These are phyloP conservation scores for Gracilaria caudata DNA, from an alignment of 23 red algal genomes.

Conservation along the genomic window DNA sequence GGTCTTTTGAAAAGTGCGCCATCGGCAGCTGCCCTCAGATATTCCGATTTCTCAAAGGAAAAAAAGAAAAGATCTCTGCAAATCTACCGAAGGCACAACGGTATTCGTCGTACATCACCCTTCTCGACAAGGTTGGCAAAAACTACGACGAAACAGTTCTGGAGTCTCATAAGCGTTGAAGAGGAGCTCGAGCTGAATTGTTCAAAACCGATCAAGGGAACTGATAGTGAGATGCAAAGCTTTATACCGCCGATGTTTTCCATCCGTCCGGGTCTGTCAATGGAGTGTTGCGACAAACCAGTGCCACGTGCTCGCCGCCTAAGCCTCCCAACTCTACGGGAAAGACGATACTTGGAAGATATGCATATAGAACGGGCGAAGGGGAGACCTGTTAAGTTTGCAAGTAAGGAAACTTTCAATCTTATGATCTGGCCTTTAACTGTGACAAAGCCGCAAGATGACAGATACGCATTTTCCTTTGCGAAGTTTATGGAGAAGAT, in stretches of 20 bases:
- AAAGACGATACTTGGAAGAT: slow-evolving; percentile 43
- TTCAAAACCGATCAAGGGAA: neutral
- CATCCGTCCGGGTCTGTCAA: no score
- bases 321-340: slow-evolving; percentile 65
- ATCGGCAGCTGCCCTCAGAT: no score
- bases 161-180: neutral
- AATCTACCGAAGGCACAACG: no score
- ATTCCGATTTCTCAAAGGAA: no score
- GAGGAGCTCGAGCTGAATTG: neutral
- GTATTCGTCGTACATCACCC: no score
- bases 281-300: slow-evolving; percentile 2
- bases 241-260: slow-evolving; percentile 7
- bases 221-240: slow-evolving; percentile 3
- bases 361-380: slow-evolving; percentile 31
- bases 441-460: slow-evolving; percentile 31
- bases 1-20: neutral
- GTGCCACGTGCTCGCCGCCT: slow-evolving; percentile 29
- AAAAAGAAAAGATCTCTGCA: no score
- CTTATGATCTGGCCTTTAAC: slow-evolving; percentile 45
- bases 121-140: no score
- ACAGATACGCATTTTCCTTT: slow-evolving; percentile 14
- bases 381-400: slow-evolving; percentile 22
- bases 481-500: slow-evolving; percentile 4
- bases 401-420: slow-evolving; percentile 20
- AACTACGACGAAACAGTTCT: no score